Evolutionary conservation across 805 yeast genomes (phyloP), one percentile per base, ranked within the genome.

Genomic region (Vanderwaltozyma polyspora): DNA sequence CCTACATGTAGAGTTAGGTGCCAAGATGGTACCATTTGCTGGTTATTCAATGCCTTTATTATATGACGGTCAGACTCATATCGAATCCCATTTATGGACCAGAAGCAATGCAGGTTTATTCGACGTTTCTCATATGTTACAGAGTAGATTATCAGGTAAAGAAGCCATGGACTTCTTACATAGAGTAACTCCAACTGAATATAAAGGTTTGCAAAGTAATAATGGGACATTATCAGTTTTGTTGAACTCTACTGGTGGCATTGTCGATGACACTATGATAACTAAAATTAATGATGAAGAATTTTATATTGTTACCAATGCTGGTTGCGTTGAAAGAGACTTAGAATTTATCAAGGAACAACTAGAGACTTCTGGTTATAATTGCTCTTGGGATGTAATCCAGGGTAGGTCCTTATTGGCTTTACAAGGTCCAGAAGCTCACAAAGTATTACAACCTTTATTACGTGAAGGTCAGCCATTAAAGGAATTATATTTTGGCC

Each of bases 41-140:
- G 95, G 95, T n/a, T 91, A 73, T 51, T 73, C 79, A 31, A 89
- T 91, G 96, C 98, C 98, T 2, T 86, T 91, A 8, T 60, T 85
- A 21, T 91, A 87, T 64, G 70, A 74, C 43, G 76, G 69, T n/a
- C 94, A 83, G 60, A 61, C 83, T 2, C 97, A 89, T 57, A 76
- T 85, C 27, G 94, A 86, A 41, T 86, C 96, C 1, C 98, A 91
- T 63, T 72, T 79, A 34, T 91, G 97, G 97, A 93, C 89, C 0
- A 74, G 98, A 57, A 51, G 64, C 15, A 72, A 82, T 41, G 86
- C 87, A 25, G 98, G 98, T 6, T 64, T 91, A 33, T 91, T 91
- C 51, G 98, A 91, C 56, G 98, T 91, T 33, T 83, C 95, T 35
- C 98, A 91, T 60, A 91, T 91, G 98, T 70, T 89, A 33, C 98